A percentile compares a stretch with the other conserved stretches of the same genome.
These are phyloP conservation scores for Erodium trifolium DNA, from an alignment of 441 rosid species.

Conservation along the genomic window DNA sequence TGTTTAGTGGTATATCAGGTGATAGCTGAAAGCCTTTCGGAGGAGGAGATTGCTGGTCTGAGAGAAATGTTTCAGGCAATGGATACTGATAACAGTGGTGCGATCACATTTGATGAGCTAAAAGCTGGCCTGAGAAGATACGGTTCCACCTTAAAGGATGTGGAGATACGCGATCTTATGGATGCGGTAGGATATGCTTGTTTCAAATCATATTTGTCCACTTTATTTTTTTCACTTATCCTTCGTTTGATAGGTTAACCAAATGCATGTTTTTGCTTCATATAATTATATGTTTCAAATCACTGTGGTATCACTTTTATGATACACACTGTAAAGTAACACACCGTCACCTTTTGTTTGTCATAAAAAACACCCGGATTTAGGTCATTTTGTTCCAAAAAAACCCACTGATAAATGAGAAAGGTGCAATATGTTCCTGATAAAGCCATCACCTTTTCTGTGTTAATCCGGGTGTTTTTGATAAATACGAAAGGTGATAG, in stretches of 20 bases:
- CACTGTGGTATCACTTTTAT: no score
- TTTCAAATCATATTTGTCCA: background rate
- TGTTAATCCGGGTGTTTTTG: no score
- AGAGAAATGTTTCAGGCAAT: conserved; percentile 85
- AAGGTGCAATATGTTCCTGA: no score
- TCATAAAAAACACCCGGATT: no score
- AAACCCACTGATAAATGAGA: no score
- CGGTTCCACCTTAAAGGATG: conserved; percentile 94
- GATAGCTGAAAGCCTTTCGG: conserved; percentile 97
- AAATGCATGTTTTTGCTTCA: background rate
- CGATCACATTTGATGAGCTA: conserved; percentile 98
- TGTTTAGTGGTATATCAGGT: conserved; percentile 40
- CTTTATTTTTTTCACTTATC: background rate
- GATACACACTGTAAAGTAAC: no score
- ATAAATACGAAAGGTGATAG: no score
- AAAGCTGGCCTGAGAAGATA: conserved; percentile 96
- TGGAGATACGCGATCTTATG: conserved; percentile 95
- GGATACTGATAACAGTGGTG: conserved; percentile 98
- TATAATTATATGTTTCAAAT: no score
- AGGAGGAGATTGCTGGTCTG: conserved; percentile 98
- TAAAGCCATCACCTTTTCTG: no score
- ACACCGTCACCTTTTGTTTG: no score
- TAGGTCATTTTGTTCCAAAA: no score
- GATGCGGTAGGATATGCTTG: conserved; percentile 57
- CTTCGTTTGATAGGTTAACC: background rate